Conservation (phyloP, 306 rosid species). For the Begonia peltatifolia region DNA sequence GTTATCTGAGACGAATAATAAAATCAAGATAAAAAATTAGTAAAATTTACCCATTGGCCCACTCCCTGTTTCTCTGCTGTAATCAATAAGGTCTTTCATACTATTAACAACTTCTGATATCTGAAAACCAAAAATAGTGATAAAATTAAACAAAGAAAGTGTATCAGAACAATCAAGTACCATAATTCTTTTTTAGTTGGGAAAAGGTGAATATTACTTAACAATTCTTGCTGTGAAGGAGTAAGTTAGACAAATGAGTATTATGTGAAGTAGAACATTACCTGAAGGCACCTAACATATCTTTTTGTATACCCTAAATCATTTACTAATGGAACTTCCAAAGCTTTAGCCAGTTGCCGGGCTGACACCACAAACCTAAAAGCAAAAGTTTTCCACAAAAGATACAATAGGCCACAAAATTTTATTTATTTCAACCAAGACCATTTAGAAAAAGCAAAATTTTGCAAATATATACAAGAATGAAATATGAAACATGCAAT, state of each 20-base stretch:
- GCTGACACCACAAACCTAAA: slow-evolving; percentile 87
- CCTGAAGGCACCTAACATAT: slow-evolving; percentile 98
- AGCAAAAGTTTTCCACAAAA: slow-evolving; percentile 3
- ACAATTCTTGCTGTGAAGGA: background rate
- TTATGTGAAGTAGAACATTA: slow-evolving; percentile 14
- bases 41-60: slow-evolving; percentile 88
- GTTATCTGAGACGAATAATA: background rate
- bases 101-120: slow-evolving; percentile 98
- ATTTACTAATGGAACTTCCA: slow-evolving; percentile 98
- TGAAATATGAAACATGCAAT: no score
- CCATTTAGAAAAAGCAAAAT: no score
- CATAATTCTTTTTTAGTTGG: background rate
- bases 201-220: background rate
- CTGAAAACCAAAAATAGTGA: slow-evolving; percentile 28
- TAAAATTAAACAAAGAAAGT: background rate
- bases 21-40: slow-evolving; percentile 3
- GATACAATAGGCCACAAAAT: no score
- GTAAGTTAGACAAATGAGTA: background rate
- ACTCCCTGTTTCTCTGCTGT: slow-evolving; percentile 74
- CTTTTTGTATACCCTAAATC: slow-evolving; percentile 98
- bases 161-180: background rate
- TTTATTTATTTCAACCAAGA: no score
- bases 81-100: slow-evolving; percentile 96
- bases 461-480: no score
- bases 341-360: slow-evolving; percentile 88